A percentile compares a stretch with the other conserved stretches of the same genome.
Conservation (phyloP, 306 rosid genomes). For the Trichosanthes cucumerina region DNA sequence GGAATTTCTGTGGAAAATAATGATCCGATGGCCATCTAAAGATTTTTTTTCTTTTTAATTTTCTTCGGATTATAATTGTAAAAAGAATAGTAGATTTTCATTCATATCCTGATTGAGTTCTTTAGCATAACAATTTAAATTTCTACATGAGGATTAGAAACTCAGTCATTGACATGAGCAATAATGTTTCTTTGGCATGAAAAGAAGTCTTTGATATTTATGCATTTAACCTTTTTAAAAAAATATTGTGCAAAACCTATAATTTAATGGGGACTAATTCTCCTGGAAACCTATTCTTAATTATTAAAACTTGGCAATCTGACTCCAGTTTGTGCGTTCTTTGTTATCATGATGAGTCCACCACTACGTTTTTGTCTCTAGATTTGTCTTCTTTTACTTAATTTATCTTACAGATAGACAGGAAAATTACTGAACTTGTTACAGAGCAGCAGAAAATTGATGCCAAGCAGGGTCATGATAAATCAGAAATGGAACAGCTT, state of each 20-base stretch:
- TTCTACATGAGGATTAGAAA: not conserved
- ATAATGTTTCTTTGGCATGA: not conserved
- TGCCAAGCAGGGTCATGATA: conserved; percentile 59
- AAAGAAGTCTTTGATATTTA: not conserved
- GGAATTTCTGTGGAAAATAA: not conserved
- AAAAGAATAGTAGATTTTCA: not conserved
- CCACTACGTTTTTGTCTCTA: not conserved
- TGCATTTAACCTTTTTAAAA: not conserved
- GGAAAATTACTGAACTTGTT: conserved; percentile 63
- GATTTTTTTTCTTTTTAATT: not conserved
- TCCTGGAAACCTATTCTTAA: not conserved
- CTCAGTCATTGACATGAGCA: not conserved
- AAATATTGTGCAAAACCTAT: not conserved
- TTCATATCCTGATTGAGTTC: not conserved
- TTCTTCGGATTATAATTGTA: not conserved
- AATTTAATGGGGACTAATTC: not conserved
- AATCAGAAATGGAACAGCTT: conserved; percentile 69
- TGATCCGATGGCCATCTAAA: not conserved
- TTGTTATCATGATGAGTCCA: conserved; percentile 8
- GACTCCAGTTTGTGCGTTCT: not conserved
- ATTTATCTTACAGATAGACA: conserved; percentile 77
- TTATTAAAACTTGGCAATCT: not conserved
- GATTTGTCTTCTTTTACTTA: conserved; percentile 31
- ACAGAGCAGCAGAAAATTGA: conserved; percentile 93
- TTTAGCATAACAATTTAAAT: not conserved